Conservation (phyloP, 768 basidiomycete genomes). For the Mycena amicta region DNA sequence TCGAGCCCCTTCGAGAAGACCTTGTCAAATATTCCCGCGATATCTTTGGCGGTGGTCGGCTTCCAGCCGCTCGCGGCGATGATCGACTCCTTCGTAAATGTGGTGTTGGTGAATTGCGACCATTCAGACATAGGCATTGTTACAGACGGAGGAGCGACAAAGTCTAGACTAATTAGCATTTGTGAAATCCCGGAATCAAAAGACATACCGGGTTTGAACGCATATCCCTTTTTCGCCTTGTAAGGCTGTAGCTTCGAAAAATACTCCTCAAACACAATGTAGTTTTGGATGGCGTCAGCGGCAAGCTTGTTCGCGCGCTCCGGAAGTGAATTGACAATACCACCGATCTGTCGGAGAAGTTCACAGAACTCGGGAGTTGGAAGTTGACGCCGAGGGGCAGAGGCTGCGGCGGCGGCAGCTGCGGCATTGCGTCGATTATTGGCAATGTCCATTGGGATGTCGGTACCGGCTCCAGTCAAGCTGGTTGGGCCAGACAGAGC, state of each 20-base stretch:
- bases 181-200: neutral
- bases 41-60: neutral
- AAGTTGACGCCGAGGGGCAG: too few species aligned
- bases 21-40: neutral
- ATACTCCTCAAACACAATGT: slow-evolving; percentile 51
- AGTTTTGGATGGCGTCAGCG: slow-evolving; percentile 59
- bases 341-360: slow-evolving; percentile 55
- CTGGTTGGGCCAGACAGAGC: too few species aligned
- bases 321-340: slow-evolving; percentile 59
- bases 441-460: neutral
- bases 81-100: neutral
- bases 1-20: neutral
- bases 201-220: neutral
- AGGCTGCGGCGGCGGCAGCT: neutral
- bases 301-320: slow-evolving; percentile 55
- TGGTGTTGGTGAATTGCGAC: neutral
- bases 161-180: neutral
- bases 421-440: neutral
- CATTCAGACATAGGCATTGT: neutral
- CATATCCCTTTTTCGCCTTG: neutral
- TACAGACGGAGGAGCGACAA: neutral
- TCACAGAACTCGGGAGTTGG: neutral
- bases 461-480: too few species aligned
- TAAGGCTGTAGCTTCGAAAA: neutral
- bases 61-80: neutral